Evolutionary conservation across 345 rosid species (phyloP), one percentile per base, ranked within the genome.

Genomic region (Nephelium lappaceum): DNA sequence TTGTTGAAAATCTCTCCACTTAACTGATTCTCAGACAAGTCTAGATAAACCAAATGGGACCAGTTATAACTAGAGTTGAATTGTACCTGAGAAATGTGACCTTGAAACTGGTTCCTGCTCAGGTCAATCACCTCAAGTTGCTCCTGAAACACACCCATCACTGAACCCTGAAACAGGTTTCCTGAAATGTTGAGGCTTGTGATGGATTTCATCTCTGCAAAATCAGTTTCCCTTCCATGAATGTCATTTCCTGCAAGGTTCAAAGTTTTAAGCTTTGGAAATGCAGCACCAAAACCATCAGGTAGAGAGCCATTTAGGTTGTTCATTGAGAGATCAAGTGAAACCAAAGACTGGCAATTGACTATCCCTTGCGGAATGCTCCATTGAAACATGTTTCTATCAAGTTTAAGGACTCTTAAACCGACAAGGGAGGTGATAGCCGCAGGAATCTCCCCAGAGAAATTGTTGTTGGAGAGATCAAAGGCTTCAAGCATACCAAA

Each of bases 11-110:
- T 82, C 77, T 91, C 93, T 74, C 98, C 99, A 78, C 87, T 88
- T 24, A 95, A 87, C 73, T 90, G 88, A 86, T 95, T 95, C 78
- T 93, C 93, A 80, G 99, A 95, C 80, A 93, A 86, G 86, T 95
- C 99, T 61, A 93, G 84, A 86, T 86, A 77, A 83, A 89, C 81
- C 90, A 93, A 86, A 80, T 43, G 75, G 81, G 89, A 87, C 92
- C 92, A 82, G 63, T 85, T 86, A 80, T 80, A 84, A 77, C 85
- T 84, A 66, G 86, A 87, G 82, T 86, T 89, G 83, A 87, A 85
- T 58, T 83, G 92, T 92, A 91, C 97, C 90, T 90, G 94, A 85
- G 97, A 89, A 80, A 92, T 82, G 81, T 93, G 89, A 67, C 93
- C 98, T 79, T 86, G 90, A 84, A 93, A 89, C 86, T 79, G 86